Percentiles rank a stretch among this genome's conserved stretches.
Evolutionary conservation across 2,329 filamentous ascomycete species (phyloP).

Genomic region (Penicillium sp.): DNA sequence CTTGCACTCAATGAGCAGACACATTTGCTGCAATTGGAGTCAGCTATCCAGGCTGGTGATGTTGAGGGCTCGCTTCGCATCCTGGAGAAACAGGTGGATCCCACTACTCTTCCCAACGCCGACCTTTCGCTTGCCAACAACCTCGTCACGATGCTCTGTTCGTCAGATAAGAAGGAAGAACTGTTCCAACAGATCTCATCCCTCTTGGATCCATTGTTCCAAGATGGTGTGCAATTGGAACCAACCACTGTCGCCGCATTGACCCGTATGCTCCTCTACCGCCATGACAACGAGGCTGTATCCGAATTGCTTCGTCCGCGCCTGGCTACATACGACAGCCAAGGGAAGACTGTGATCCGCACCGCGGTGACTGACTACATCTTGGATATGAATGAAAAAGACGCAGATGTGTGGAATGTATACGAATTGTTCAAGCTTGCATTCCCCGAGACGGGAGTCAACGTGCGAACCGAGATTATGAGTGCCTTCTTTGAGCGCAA

Average conservation of each 20-base stretch:
- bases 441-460: slow-evolving; percentile 64
- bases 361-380: slow-evolving; percentile 69
- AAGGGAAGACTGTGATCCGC: slow-evolving; percentile 68
- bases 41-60: slow-evolving; percentile 72
- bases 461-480: slow-evolving; percentile 73
- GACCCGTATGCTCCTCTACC: slow-evolving; percentile 71
- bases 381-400: slow-evolving; percentile 61
- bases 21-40: slow-evolving; percentile 72
- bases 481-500: slow-evolving; percentile 74
- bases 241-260: slow-evolving; percentile 73
- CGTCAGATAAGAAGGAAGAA: slow-evolving; percentile 53
- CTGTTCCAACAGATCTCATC: slow-evolving; percentile 70
- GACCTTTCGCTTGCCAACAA: slow-evolving; percentile 68
- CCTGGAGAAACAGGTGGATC: slow-evolving; percentile 55
- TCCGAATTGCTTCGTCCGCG: slow-evolving; percentile 79
- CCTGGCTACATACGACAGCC: slow-evolving; percentile 38
- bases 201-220: slow-evolving; percentile 72
- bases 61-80: slow-evolving; percentile 61
- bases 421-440: slow-evolving; percentile 61
- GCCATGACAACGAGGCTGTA: slow-evolving; percentile 75
- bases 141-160: slow-evolving; percentile 70
- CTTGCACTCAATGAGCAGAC: slow-evolving; percentile 70
- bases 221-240: slow-evolving; percentile 68
- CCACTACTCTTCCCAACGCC: slow-evolving; percentile 57
- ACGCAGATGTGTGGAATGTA: slow-evolving; percentile 62